Evolutionary conservation across 2,329 filamentous ascomycete species (phyloP).

Genomic region (Claviceps digitariae): DNA sequence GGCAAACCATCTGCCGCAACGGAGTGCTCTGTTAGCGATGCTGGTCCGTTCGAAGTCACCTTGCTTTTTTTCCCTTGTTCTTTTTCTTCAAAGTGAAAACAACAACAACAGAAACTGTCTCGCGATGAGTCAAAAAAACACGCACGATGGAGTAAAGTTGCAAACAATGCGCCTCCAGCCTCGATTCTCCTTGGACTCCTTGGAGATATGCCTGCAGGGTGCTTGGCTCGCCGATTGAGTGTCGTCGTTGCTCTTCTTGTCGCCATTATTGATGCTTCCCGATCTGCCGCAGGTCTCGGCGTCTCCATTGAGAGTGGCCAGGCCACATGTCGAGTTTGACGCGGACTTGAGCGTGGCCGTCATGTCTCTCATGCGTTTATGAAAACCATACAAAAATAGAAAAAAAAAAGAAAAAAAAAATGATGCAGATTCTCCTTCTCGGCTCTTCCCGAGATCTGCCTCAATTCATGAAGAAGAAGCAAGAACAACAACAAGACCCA

Average conservation of each 20-base stretch:
- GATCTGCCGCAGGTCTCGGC: background rate
- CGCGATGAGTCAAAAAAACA: constrained; percentile 2
- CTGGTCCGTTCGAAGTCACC: background rate
- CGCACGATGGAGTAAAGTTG: constrained; percentile 42
- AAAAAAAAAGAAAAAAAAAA: background rate
- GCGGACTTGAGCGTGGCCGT: background rate
- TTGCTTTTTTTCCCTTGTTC: no score
- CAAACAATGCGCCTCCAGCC: constrained; percentile 33
- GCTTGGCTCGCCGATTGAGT: background rate
- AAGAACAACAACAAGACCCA: no score
- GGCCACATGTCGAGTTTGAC: background rate
- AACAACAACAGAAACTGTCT: no score
- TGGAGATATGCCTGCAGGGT: constrained; percentile 14
- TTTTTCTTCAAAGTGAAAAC: no score
- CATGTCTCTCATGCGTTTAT: background rate
- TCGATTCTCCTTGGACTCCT: constrained; percentile 15
- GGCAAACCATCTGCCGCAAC: constrained; percentile 37
- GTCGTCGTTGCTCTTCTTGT: background rate
- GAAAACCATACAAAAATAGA: background rate
- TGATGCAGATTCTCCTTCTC: no score
- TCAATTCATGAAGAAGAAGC: no score
- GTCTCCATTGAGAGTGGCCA: background rate
- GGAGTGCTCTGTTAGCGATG: background rate
- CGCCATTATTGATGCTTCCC: background rate
- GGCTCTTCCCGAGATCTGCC: no score